A percentile compares a stretch with the other conserved stretches of the same genome.
Conservation (phyloP, 2,329 filamentous ascomycete species). For the Phialophora macrospora region DNA sequence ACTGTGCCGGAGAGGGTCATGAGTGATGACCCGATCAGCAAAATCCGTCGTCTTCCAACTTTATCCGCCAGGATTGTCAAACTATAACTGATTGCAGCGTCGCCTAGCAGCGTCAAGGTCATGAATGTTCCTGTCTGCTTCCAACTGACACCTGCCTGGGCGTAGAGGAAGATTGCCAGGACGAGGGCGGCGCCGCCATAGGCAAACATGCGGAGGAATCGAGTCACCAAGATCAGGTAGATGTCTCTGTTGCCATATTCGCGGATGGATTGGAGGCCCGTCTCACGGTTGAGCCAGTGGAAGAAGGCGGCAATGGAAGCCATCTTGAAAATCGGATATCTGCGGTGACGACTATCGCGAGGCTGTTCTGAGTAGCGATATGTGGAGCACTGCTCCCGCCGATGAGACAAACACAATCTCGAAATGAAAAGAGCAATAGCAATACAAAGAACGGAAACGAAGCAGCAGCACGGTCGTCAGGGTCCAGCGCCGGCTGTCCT, state of each 20-base stretch:
- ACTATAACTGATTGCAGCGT: constrained; percentile 62
- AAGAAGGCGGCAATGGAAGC: constrained; percentile 17
- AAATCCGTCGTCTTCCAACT: constrained; percentile 60
- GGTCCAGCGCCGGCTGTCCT: not conserved
- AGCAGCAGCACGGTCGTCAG: constrained; percentile 3
- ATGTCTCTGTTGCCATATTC: constrained; percentile 27
- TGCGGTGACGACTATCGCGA: not conserved
- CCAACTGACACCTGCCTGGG: constrained; percentile 54
- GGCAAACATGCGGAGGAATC: constrained; percentile 63
- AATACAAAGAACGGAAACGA: constrained; percentile 9
- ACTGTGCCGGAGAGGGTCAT: constrained; percentile 62
- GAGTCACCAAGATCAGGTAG: constrained; percentile 33
- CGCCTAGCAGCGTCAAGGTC: constrained; percentile 65
- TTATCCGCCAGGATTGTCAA: constrained; percentile 65
- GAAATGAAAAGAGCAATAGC: not conserved
- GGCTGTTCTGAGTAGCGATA: not conserved
- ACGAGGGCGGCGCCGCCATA: constrained; percentile 66
- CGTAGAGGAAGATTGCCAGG: constrained; percentile 64
- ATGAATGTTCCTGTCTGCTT: constrained; percentile 68
- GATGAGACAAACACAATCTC: not conserved
- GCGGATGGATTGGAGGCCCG: constrained; percentile 23
- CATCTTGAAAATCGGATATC: constrained; percentile 6
- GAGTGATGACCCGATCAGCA: constrained; percentile 59
- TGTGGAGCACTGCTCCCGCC: constrained; percentile 9
- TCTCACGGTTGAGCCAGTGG: constrained; percentile 26